Percentiles rank a stretch among this genome's conserved stretches.
Conservation (phyloP, 106 monocot genomes). For the Chionographis japonica region DNA sequence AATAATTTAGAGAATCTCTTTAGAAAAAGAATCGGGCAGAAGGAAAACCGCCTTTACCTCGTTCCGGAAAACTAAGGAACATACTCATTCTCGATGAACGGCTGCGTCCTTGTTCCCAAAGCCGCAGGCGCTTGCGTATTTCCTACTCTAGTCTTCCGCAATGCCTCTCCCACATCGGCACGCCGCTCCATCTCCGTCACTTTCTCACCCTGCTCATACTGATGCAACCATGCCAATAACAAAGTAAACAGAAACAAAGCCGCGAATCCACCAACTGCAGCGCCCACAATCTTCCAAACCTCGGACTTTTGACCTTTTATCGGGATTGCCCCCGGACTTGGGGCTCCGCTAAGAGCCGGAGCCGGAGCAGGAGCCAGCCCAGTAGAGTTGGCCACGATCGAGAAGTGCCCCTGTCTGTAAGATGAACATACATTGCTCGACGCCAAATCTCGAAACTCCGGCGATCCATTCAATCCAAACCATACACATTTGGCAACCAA, state of each 20-base stretch:
- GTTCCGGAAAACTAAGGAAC: neutral
- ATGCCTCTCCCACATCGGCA: slow-evolving; percentile 37
- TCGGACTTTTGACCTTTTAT: slow-evolving; percentile 24
- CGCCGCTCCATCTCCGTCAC: slow-evolving; percentile 45
- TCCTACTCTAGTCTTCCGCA: slow-evolving; percentile 14
- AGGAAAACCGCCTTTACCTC: too few relatives aligned
- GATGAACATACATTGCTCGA: slow-evolving; percentile 42
- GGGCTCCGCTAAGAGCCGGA: slow-evolving; percentile 16
- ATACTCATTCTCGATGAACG: slow-evolving; percentile 20
- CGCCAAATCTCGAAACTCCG: slow-evolving; percentile 40
- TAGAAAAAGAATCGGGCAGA: too few relatives aligned
- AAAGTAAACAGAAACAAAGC: slow-evolving; percentile 34
- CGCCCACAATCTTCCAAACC: slow-evolving; percentile 50
- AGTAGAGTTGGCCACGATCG: slow-evolving; percentile 59
- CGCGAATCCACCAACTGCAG: slow-evolving; percentile 31
- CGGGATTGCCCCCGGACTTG: slow-evolving; percentile 5
- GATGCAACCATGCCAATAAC: slow-evolving; percentile 20
- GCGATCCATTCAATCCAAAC: slow-evolving; percentile 57
- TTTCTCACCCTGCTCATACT: slow-evolving; percentile 29
- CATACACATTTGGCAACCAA: slow-evolving; percentile 40
- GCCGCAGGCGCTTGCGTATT: slow-evolving; percentile 18
- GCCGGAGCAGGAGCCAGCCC: slow-evolving; percentile 38
- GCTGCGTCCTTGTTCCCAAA: slow-evolving; percentile 15
- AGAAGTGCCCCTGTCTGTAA: slow-evolving; percentile 62
- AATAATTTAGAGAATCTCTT: too few relatives aligned